Evolutionary conservation across 257 asterid genomes (phyloP), one percentile per base, ranked within the genome.

Genomic region (Nicotiana sylvestris): DNA sequence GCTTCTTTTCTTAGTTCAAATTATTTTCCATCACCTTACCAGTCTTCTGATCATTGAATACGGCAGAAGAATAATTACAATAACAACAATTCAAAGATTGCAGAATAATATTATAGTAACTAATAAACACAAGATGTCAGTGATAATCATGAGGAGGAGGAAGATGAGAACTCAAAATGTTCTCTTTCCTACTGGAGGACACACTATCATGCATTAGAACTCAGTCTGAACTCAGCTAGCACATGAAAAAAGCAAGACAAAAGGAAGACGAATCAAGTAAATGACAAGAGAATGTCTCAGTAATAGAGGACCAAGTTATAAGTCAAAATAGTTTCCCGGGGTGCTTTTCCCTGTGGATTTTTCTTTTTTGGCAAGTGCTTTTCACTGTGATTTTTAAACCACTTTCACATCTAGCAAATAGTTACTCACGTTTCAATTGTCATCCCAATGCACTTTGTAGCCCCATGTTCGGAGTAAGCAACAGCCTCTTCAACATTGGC

Each of bases 401-500:
- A 3, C 64, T 53, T 53, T 76, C 8, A 15, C 80, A 51, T 25
- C n/a, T 51, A 74, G 62, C 39, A 51, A 80, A 82, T 15, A 66
- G 86, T 46, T 79, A 80, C 93, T 85, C 89, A 96, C 98, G 99
- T 96, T 88, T 96, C 99, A 85, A 96, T 96, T 21, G 99, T 96
- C 99, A 96, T 94, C 86, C 99, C 99, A 84, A 96, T 96, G 85
- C 98, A 96, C 90, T 96, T 94, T 74, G 88, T 90, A 10, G 98
- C 93, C 88, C 98, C 85, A 78, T 96, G 99, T 88, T 96, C 99
- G 4, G 99, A 96, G 87, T 93, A 96, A 4, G 98, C 89, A 67
- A 96, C 98, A 80, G 99, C 98, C 87, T 96, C 99, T 88, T 96
- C 98, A 67, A 96, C 96, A 90, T 91, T 96, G 68, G 98, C 89